These are phyloP conservation scores for Linum lewisii DNA, from an alignment of 345 rosid genomes.

Conservation along the genomic window DNA sequence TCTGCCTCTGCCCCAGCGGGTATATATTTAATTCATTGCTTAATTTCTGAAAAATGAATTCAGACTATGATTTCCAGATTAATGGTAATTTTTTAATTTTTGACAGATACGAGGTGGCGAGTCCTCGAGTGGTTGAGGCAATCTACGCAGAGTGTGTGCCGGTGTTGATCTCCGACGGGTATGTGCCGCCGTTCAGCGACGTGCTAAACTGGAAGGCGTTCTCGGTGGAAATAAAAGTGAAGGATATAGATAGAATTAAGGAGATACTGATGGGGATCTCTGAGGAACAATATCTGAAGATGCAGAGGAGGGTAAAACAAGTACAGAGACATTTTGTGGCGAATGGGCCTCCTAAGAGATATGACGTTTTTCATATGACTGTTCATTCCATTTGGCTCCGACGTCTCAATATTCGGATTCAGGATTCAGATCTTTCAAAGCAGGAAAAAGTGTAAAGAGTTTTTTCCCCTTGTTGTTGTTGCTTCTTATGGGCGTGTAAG, in stretches of 20 bases:
- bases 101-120: constrained; percentile 27
- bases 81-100: too few species aligned
- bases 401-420: constrained; percentile 24
- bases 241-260: constrained; percentile 37
- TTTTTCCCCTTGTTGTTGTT: too few species aligned
- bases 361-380: constrained; percentile 31
- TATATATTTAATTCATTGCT: too few species aligned
- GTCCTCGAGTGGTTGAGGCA: constrained; percentile 54
- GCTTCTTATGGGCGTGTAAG: too few species aligned
- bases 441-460: not conserved
- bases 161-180: constrained; percentile 43
- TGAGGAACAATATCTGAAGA: constrained; percentile 22
- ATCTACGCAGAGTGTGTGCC: constrained; percentile 61
- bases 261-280: constrained; percentile 26
- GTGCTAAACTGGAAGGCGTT: constrained; percentile 56
- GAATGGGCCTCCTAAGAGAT: constrained; percentile 24
- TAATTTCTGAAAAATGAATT: too few species aligned
- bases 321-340: constrained; percentile 36
- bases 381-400: constrained; percentile 37
- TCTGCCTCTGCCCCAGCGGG: constrained; percentile 58
- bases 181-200: constrained; percentile 47
- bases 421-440: not conserved
- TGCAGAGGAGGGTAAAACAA: constrained; percentile 30
- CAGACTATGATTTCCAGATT: too few species aligned
- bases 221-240: constrained; percentile 34